Base-by-base conservation (phyloP, 805 yeast genomes). In the Suhomyces faveliae region DNA sequence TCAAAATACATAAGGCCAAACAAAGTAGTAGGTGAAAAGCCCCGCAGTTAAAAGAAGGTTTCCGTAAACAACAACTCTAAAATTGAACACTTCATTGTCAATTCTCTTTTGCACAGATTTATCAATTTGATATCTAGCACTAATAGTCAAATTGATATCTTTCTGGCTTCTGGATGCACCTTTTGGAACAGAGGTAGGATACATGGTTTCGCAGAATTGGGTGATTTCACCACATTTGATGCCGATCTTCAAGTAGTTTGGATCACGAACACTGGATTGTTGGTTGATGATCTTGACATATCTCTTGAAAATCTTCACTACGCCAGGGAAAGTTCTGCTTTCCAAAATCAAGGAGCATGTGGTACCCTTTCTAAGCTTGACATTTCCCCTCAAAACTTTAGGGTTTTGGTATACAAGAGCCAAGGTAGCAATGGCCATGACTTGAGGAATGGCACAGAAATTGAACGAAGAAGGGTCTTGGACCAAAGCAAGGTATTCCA, bases 371-470 rank as follows among this genome's bases (percentile, higher is more conserved):
- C 97, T 80, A 65, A 94, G 86, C 74, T 94, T 94, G 54, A 92
- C 87, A 62, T 87, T 83, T 33, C 68, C 64, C 40, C 83, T 77
- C 61, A 92, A 80, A 2, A 92, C 86, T 3, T 71, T 61, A 3
- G 85, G 84, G 70, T 94, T 94, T 62, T 86, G 83, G 77, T 86
- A 91, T 27, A 94, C 86, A 45, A 84, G 74, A 19, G 92, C 89
- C 57, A 94, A 77, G 1, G 98, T 89, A 12, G 99, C 97, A 65
- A 94, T 87, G 30, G 98, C 97, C 99, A 94, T 94, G 15, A 92
- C 97, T 71, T 94, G 99, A 15, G 99, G 99, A 62, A 94, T 94
- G 9, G 97, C 89, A 73, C 97, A 91, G 74, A 94, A 94, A 58
- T 84, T 86, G 74, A 89, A 94, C 43, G 85, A 71, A 1, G 96